Base-by-base conservation (phyloP, 2,329 filamentous ascomycete species). In the Penicillium sp. region DNA sequence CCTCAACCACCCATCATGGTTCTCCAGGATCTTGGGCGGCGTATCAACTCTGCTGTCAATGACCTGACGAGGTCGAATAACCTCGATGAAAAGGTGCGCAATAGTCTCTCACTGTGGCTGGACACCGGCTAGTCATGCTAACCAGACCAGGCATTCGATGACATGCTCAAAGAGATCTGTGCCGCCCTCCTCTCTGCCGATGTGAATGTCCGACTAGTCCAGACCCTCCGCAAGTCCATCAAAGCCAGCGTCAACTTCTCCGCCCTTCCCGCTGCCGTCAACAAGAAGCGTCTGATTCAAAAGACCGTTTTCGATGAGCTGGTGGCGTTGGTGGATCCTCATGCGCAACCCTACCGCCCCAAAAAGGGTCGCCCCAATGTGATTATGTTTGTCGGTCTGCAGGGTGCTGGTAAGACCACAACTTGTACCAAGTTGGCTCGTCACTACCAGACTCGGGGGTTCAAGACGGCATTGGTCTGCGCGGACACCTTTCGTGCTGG, bases 371-470 rank as follows among this genome's bases (percentile, higher is more conserved):
- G 92, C 75, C 83, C 89, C 63, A 99, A 97, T 76, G 91, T 99
- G 73, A 97, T 99, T 78, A 99, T 99, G 95, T 98, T 99, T 75
- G 95, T 99, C 63, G 95, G 95, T 79, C 83, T 99, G 50, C 95
- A 99, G 78, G 95, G 95, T 82, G 92, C 94, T 5, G 95, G 95
- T 76, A 99, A 99, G 79, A 99, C 95, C 24, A 99, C 95, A 1
- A 96, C 94, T 13, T 98, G 95, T 84, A 99, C 95, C 41, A 99
- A 99, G 79, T 83, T 99, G 63, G 95, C 95, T 18, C 83, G 93
- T 59, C 94, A 96, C 83, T 99, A 99, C 78, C 91, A 96, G 76
- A 92, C 91, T 10, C 84, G 95, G 62, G 95, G 95, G 0, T 96
- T 98, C 83, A 92, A 91, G 77, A 86, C 92, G 7, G 96, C 94